Conservation (phyloP, 495 filamentous ascomycete genomes). For the Tuber indicum region DNA sequence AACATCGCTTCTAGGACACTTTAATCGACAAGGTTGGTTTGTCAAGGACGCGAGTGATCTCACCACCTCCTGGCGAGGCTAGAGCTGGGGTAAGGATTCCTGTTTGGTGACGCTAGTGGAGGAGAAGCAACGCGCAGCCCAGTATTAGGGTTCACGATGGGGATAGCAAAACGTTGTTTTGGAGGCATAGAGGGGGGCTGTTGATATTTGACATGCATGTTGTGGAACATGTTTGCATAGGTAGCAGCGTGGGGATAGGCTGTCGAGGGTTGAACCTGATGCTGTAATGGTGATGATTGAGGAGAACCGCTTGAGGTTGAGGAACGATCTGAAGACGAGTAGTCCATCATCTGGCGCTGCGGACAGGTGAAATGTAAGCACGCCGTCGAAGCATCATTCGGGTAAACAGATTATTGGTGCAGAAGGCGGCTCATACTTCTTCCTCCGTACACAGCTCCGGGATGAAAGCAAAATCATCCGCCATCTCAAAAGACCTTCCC, state of each 20-base stretch:
- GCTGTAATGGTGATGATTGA: constrained; percentile 78
- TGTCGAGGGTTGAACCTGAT: constrained; percentile 61
- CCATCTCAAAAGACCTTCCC: constrained; percentile 89
- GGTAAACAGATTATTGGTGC: constrained; percentile 22
- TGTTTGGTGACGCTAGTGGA: constrained; percentile 50
- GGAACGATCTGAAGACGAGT: constrained; percentile 87
- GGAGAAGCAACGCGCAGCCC: constrained; percentile 84
- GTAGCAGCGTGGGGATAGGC: constrained; percentile 38
- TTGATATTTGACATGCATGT: constrained; percentile 52
- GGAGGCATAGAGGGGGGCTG: constrained; percentile 58
- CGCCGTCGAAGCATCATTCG: constrained; percentile 21
- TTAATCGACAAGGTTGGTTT: constrained; percentile 14
- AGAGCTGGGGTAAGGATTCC: constrained; percentile 32
- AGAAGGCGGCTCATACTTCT: constrained; percentile 62
- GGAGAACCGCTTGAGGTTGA: constrained; percentile 92
- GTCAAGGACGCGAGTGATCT: constrained; percentile 8
- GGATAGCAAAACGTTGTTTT: constrained; percentile 89
- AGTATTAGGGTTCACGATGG: constrained; percentile 94
- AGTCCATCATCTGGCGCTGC: constrained; percentile 74
- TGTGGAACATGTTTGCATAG: constrained; percentile 40
- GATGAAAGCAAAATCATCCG: constrained; percentile 96
- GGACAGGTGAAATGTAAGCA: constrained; percentile 27
- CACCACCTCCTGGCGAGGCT: constrained; percentile 40
- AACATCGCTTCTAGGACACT: constrained; percentile 16
- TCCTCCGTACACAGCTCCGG: constrained; percentile 87